Percentiles rank a stretch among this genome's conserved stretches.
phyloP scores from a whole-genome alignment of 164 flowering plant genomes.

The Vitis amurensis region DNA sequence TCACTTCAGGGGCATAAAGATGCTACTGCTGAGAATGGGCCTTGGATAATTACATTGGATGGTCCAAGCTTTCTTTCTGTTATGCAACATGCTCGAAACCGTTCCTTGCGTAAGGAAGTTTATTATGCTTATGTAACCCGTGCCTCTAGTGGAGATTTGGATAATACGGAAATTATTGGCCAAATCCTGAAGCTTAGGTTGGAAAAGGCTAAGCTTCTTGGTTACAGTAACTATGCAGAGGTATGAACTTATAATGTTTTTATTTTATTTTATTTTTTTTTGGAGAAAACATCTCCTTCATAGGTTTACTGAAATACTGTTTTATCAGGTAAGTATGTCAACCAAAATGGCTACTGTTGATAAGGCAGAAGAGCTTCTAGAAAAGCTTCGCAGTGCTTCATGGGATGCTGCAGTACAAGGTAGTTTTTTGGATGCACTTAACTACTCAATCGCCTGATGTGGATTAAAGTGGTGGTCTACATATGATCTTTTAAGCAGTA shows the following conservation, averaged over 20 bases:
- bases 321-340: conserved; percentile 93
- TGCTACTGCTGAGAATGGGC: conserved; percentile 96
- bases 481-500: neutral
- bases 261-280: too few species aligned
- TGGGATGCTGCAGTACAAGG: conserved; percentile 95
- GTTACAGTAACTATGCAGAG: conserved; percentile 90
- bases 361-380: conserved; percentile 84
- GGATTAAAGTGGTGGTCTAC: neutral
- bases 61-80: conserved; percentile 90
- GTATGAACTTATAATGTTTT: conserved; percentile 32
- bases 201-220: conserved; percentile 95
- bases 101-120: conserved; percentile 85
- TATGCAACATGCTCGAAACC: conserved; percentile 83
- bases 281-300: neutral
- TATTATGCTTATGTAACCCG: conserved; percentile 83
- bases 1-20: conserved; percentile 70
- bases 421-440: conserved; percentile 13
- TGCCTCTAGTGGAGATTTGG: conserved; percentile 87
- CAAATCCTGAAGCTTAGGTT: conserved; percentile 81
- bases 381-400: conserved; percentile 85
- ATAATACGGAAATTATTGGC: conserved; percentile 80
- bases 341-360: conserved; percentile 94
- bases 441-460: neutral
- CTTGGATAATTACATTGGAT: conserved; percentile 95
- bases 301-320: conserved; percentile 9